A percentile compares a stretch with the other conserved stretches of the same genome.
These are phyloP conservation scores for Xylaria acuta DNA, from an alignment of 495 filamentous ascomycete genomes.

Conservation along the genomic window DNA sequence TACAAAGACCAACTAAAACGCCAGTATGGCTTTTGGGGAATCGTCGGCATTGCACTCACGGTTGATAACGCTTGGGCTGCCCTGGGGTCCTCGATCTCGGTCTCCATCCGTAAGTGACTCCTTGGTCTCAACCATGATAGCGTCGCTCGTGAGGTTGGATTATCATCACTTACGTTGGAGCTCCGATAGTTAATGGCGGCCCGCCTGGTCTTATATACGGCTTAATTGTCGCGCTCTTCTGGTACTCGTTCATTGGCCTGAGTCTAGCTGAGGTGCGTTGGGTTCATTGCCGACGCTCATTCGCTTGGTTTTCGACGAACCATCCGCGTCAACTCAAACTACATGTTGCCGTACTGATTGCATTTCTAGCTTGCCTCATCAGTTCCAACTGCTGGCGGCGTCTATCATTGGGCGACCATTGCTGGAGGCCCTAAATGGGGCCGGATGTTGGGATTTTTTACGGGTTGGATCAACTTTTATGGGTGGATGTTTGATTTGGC, in stretches of 20 bases:
- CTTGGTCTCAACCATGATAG: not conserved
- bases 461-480: constrained; percentile 80
- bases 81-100: constrained; percentile 58
- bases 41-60: constrained; percentile 59
- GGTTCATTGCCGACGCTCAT: not conserved
- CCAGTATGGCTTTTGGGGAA: constrained; percentile 59
- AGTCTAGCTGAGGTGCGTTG: constrained; percentile 48
- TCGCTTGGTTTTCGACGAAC: not conserved
- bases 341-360: not conserved
- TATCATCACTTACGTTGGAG: constrained; percentile 16
- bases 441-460: constrained; percentile 74
- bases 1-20: constrained; percentile 62
- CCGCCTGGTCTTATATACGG: constrained; percentile 64
- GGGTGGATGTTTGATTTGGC: constrained; percentile 69
- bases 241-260: constrained; percentile 53
- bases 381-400: constrained; percentile 80
- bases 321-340: not conserved
- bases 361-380: constrained; percentile 71
- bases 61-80: constrained; percentile 64
- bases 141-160: not conserved
- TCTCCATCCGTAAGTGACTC: constrained; percentile 55
- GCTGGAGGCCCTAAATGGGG: constrained; percentile 74
- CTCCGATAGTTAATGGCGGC: constrained; percentile 58
- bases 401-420: constrained; percentile 86
- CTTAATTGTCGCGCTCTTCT: constrained; percentile 53